Conservation (phyloP, 345 rosid species). For the Diplotaxis tenuifolia region DNA sequence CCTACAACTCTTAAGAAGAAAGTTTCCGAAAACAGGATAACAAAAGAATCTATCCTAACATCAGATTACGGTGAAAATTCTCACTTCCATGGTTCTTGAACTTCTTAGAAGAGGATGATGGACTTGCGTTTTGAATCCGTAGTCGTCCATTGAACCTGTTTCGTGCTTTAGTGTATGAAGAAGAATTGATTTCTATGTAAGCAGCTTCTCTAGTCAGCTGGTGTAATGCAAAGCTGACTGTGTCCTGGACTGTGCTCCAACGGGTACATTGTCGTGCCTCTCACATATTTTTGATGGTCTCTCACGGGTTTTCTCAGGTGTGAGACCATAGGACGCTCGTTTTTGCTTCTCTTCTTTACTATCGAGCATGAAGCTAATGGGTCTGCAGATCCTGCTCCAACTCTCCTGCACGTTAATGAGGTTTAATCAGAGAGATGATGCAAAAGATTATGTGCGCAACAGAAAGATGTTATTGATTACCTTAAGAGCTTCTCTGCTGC, state of each 20-base stretch:
- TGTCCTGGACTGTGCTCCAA: conserved; percentile 68
- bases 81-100: conserved; percentile 9
- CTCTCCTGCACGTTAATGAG: conserved; percentile 47
- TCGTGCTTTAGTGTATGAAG: background rate
- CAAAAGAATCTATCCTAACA: conserved; percentile 9
- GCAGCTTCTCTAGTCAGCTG: conserved; percentile 29
- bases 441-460: conserved; percentile 1
- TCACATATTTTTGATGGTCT: conserved; percentile 56
- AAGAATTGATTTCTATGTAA: background rate
- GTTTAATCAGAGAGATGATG: background rate
- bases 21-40: background rate
- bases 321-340: conserved; percentile 35
- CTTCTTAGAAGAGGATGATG: background rate
- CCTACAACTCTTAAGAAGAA: conserved; percentile 14
- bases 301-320: conserved; percentile 47
- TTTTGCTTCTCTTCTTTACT: conserved; percentile 45
- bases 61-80: background rate
- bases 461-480: conserved; percentile 36
- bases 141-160: background rate
- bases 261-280: conserved; percentile 59
- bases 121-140: conserved; percentile 6
- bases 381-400: conserved; percentile 64
- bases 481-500: conserved; percentile 85
- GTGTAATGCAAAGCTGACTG: conserved; percentile 59
- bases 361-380: conserved; percentile 57